phyloP scores from a whole-genome alignment of 331 rosid species.

The Saraca asoca region DNA sequence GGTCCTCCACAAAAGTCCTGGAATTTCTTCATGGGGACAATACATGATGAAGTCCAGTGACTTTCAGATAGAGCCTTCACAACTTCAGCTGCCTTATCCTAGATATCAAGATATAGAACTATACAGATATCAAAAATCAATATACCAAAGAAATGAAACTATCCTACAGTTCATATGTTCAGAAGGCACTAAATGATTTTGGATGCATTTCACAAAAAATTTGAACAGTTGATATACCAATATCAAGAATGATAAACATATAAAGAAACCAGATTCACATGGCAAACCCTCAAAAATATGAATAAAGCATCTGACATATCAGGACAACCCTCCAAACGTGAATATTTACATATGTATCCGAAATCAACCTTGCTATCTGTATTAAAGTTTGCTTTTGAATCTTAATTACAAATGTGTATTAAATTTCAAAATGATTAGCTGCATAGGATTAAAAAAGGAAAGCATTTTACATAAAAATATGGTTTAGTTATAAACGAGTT shows the following conservation, averaged over 20 bases:
- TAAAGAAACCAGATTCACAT: too few relatives aligned
- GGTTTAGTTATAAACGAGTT: neutral
- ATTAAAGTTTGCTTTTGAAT: neutral
- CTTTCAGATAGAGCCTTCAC: slow-evolving; percentile 58
- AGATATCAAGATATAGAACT: slow-evolving; percentile 34
- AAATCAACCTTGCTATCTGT: neutral
- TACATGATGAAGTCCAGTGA: slow-evolving; percentile 72
- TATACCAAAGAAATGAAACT: slow-evolving; percentile 13
- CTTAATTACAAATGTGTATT: slow-evolving; percentile 17
- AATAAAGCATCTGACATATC: neutral
- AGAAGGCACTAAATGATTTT: neutral
- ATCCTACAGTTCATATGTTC: slow-evolving; percentile 1
- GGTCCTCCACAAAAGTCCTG: slow-evolving; percentile 69
- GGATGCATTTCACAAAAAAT: neutral
- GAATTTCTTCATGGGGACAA: slow-evolving; percentile 68
- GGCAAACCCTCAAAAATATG: too few relatives aligned
- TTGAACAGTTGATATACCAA: neutral
- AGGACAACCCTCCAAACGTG: neutral
- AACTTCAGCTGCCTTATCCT: slow-evolving; percentile 72
- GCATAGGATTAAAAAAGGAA: neutral
- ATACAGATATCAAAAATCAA: slow-evolving; percentile 10
- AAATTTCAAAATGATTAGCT: neutral
- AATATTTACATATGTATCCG: too few relatives aligned
- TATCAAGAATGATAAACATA: too few relatives aligned
- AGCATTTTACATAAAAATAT: slow-evolving; percentile 8